Conservation (phyloP, 495 filamentous ascomycete species). For the Copromyces sp. region DNA sequence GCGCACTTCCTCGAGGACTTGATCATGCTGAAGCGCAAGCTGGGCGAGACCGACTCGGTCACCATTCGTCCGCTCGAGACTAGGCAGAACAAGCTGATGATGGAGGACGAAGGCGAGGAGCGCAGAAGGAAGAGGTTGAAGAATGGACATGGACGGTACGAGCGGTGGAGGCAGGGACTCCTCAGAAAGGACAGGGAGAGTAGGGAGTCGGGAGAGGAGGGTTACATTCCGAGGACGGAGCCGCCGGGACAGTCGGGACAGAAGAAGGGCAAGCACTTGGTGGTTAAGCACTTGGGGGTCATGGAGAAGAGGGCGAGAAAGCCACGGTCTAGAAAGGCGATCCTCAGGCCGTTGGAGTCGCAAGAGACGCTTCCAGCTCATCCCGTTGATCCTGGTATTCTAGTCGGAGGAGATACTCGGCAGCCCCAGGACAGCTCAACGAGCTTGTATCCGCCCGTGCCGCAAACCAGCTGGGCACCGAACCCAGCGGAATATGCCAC, state of each 20-base stretch:
- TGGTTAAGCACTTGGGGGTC: slow-evolving; percentile 7
- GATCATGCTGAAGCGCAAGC: slow-evolving; percentile 39
- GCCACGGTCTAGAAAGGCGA: background rate
- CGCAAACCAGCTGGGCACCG: background rate
- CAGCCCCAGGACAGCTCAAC: background rate
- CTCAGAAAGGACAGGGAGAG: slow-evolving; percentile 8
- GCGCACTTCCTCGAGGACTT: slow-evolving; percentile 36
- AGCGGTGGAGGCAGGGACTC: slow-evolving; percentile 15
- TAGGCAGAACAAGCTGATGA: slow-evolving; percentile 22
- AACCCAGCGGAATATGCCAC: background rate
- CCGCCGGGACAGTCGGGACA: slow-evolving; percentile 1
- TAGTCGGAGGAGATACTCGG: background rate
- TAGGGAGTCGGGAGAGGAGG: slow-evolving; percentile 3
- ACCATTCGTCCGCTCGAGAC: slow-evolving; percentile 35
- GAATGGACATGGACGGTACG: slow-evolving; percentile 15
- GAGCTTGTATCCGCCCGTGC: background rate
- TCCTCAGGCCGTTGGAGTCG: background rate
- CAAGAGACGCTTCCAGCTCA: background rate
- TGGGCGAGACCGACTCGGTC: slow-evolving; percentile 46
- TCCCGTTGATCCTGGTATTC: background rate
- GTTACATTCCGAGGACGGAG: slow-evolving; percentile 10
- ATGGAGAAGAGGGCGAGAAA: background rate
- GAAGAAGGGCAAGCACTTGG: slow-evolving; percentile 12
- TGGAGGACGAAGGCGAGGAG: slow-evolving; percentile 23
- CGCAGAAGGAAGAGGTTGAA: slow-evolving; percentile 17